Conservation (phyloP, 768 basidiomycete species). For the Phanerochaete sordida region DNA sequence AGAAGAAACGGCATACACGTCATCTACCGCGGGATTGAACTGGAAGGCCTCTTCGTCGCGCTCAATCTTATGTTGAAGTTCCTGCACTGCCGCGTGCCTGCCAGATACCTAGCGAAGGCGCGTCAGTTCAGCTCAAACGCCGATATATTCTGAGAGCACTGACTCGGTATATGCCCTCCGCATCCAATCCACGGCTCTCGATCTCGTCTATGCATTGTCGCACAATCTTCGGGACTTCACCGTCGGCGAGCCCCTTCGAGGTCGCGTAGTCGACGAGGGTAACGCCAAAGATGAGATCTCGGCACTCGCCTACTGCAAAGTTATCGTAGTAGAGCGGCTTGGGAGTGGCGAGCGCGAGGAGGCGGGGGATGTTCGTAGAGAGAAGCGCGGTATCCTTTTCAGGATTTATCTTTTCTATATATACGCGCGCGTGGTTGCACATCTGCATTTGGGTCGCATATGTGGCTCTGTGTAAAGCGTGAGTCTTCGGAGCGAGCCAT, state of each 20-base stretch:
- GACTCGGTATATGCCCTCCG: conserved; percentile 81
- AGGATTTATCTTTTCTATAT: conserved; percentile 66
- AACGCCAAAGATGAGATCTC: conserved; percentile 87
- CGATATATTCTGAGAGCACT: too few species aligned
- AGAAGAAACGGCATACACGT: conserved; percentile 80
- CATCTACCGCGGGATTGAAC: conserved; percentile 69
- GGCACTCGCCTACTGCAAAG: conserved; percentile 78
- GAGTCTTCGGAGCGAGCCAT: background rate
- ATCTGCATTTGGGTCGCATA: conserved; percentile 72
- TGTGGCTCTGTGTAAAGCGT: conserved; percentile 56
- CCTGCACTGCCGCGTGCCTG: conserved; percentile 79
- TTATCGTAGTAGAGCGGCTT: conserved; percentile 74
- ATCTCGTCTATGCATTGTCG: conserved; percentile 79
- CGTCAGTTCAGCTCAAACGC: background rate
- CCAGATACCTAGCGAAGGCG: conserved; percentile 62
- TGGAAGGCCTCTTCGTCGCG: conserved; percentile 73
- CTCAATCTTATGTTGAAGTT: conserved; percentile 86
- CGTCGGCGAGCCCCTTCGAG: conserved; percentile 67
- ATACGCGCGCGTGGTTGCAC: conserved; percentile 56
- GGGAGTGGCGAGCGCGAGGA: conserved; percentile 62
- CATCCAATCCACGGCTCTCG: conserved; percentile 72
- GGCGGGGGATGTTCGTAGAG: conserved; percentile 53
- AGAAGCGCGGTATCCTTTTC: conserved; percentile 64
- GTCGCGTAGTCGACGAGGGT: conserved; percentile 87
- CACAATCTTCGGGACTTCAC: conserved; percentile 76